Evolutionary conservation across 208 protist genomes (phyloP).

Genomic region (Phytomonas sp.): DNA sequence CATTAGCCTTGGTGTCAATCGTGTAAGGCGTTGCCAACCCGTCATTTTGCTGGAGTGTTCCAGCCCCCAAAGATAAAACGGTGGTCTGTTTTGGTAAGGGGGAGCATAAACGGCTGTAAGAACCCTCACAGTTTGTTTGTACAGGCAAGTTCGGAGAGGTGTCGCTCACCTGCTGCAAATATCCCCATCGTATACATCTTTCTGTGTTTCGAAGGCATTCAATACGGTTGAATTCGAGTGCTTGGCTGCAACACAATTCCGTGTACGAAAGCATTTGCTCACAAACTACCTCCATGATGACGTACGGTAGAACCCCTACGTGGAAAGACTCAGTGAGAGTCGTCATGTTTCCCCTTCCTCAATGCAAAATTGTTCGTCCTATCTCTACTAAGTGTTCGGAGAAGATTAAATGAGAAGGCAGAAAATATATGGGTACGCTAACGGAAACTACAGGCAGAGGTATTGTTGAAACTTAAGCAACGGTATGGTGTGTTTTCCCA

Average conservation of each 20-base stretch:
- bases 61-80: neutral
- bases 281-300: neutral
- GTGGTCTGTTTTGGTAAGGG: neutral
- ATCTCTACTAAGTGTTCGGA: neutral
- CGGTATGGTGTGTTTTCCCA: neutral
- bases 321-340: neutral
- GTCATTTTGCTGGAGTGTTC: neutral
- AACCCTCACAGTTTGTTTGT: neutral
- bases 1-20: neutral
- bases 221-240: neutral
- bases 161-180: neutral
- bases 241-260: neutral
- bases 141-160: neutral
- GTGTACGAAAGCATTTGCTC: conserved; percentile 1
- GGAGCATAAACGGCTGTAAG: neutral
- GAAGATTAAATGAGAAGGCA: neutral
- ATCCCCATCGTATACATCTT: neutral
- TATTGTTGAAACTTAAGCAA: neutral
- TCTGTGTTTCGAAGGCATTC: neutral
- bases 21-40: neutral
- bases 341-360: neutral
- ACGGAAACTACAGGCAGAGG: neutral
- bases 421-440: neutral
- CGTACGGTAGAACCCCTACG: neutral
- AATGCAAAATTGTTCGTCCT: neutral